These are phyloP conservation scores for Malus fusca DNA, from an alignment of 306 rosid genomes.

Conservation along the genomic window DNA sequence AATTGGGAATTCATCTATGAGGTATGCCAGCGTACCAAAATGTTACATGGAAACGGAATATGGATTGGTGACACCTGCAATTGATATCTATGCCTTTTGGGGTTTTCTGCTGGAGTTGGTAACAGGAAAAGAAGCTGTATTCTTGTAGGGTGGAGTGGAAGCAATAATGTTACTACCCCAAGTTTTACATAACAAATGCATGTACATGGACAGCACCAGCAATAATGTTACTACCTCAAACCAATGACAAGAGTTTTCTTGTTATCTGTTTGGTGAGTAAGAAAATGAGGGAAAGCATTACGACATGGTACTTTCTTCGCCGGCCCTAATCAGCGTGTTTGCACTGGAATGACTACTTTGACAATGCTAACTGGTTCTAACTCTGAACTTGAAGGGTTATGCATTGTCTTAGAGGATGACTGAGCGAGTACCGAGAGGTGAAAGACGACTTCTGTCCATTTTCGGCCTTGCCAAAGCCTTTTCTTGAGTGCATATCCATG, in stretches of 20 bases:
- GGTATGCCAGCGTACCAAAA: not conserved
- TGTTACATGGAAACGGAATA: too few species aligned
- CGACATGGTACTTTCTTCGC: not conserved
- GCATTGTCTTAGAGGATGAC: not conserved
- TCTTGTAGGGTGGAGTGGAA: slow-evolving; percentile 31
- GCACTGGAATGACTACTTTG: slow-evolving; percentile 8
- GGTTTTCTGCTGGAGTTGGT: slow-evolving; percentile 55
- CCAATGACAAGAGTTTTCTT: too few species aligned
- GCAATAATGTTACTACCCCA: not conserved
- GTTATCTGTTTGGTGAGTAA: too few species aligned
- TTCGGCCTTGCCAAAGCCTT: slow-evolving; percentile 47
- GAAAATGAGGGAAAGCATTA: too few species aligned
- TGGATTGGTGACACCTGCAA: slow-evolving; percentile 16
- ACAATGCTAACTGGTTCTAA: slow-evolving; percentile 15
- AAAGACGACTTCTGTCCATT: slow-evolving; percentile 43
- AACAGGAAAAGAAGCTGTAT: slow-evolving; percentile 38
- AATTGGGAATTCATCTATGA: not conserved
- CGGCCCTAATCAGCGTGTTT: slow-evolving; percentile 26
- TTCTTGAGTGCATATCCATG: slow-evolving; percentile 47
- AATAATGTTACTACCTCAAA: too few species aligned
- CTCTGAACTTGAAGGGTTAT: slow-evolving; percentile 9
- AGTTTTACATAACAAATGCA: too few species aligned
- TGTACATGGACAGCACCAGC: too few species aligned
- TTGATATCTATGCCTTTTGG: slow-evolving; percentile 62
- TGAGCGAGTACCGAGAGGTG: slow-evolving; percentile 44